Evolutionary conservation across 768 basidiomycete genomes (phyloP).

Genomic region (Leucocoprinus leucothites): DNA sequence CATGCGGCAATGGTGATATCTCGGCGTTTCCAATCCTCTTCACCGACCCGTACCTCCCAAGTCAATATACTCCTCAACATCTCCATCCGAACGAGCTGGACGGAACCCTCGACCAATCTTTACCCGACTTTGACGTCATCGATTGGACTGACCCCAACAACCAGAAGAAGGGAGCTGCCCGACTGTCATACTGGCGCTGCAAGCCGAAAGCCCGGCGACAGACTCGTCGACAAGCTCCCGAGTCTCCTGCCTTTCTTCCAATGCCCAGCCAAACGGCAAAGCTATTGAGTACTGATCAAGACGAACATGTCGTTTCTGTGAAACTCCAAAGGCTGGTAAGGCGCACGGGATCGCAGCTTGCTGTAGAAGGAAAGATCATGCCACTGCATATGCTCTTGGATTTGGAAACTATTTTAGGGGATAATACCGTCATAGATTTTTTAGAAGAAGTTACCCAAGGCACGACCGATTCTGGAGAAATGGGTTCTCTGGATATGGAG

Average conservation of each 20-base stretch:
- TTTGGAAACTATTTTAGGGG: conserved; percentile 40
- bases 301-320: neutral
- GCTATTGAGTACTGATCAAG: neutral
- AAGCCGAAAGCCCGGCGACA: conserved; percentile 21
- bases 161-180: conserved; percentile 33
- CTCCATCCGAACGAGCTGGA: conserved; percentile 32
- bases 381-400: conserved; percentile 83
- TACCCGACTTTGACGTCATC: conserved; percentile 56
- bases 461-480: neutral
- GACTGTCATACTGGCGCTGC: conserved; percentile 62
- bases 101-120: conserved; percentile 18
- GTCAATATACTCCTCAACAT: conserved; percentile 50
- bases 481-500: neutral
- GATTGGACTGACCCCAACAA: conserved; percentile 59
- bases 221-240: neutral
- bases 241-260: neutral
- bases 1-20: conserved; percentile 17
- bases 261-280: neutral
- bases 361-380: conserved; percentile 39
- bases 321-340: neutral
- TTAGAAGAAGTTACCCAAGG: conserved; percentile 34
- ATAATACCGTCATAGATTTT: conserved; percentile 42
- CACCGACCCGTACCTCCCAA: conserved; percentile 63
- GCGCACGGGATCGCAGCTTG: neutral
- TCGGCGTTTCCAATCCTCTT: conserved; percentile 66